Base-by-base conservation (phyloP, 345 rosid genomes). In the Angophora floribunda region DNA sequence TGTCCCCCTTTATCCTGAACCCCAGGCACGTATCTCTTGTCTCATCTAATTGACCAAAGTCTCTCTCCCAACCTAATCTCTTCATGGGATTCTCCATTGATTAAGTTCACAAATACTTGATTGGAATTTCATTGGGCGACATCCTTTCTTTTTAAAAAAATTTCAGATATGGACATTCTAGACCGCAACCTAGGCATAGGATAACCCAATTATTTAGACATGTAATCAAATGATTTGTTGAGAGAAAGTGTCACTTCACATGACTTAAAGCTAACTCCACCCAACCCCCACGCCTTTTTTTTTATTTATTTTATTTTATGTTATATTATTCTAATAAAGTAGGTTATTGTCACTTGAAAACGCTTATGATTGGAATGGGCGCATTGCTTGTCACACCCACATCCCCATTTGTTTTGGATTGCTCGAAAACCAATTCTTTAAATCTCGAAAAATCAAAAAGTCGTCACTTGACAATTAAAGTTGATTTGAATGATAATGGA, bases 241-340 rank as follows among this genome's bases (percentile, higher is more conserved):
- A 67, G 84, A 85, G 82, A 36, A 70, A 70, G 89, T 90, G 93
- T 89, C 94, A 92, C 90, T 89, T 93, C 96, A 95, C 96, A 96
- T 96, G 98, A 92, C 96, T 93, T 92, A 95, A 95, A 94, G 98
- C 95, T 86, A 95, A 93, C 94, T 93, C 95, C 95, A 95, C 95
- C 92, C 89, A 91, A 91, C 7, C 47, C 47, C 26, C 47, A 36
- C 26, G 3, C 47, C 26, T 17, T 70, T 70, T n/a, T n/a, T n/a
- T 17, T 14, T 61, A 32, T 70, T 15, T 4, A 70, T 70, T 41
- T 36, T 36, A 70, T 32, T 36, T 4, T 9, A 36, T 36, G 47
- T 41, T 36, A 70, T 36, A 70, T 36, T 70, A 70, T 70, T 70
- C 82, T 70, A 70, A 36, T 70, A 19, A 70, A 36, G 82, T 70